Base-by-base conservation (phyloP, 768 basidiomycete genomes). In the Auricularia cornea region DNA sequence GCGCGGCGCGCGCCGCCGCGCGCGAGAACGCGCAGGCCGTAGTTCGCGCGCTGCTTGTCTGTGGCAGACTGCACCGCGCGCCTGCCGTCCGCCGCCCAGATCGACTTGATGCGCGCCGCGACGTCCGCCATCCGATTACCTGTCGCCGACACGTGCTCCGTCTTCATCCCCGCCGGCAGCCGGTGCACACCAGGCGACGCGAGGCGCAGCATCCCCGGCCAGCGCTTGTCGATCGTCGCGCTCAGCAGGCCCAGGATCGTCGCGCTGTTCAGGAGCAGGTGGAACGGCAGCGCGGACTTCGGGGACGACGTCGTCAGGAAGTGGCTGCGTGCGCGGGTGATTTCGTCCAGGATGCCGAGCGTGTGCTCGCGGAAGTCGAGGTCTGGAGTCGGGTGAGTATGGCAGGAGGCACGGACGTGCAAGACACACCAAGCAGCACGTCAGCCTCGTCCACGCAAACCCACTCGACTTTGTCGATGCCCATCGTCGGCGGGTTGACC, bases 361-460 rank as follows among this genome's bases (percentile, higher is more conserved):
- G 93, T 95, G 33, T 87, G 82, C 61, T 86, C 83, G 64, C 85
- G 80, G 72, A 96, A 96, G 72, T 95, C 92, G 1, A 85, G 80
- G 70, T 94, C 93, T 94, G 67, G 4, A 32, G 11, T 16, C 35
- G 16, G 54, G 29, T 41, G 32, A 44, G 44, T 41, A 38, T 33
- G 18, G 26, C 32, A 59, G 14, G 57, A 60, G 5, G 23, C 52
- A 11, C 14, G n/a, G 35, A 68, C n/a, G 38, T 23, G 40, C 51
- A 38, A 30, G 29, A 14, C 82, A 59, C 66, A 91, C 94, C 92
- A 61, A 96, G 88, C 14, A 95, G 77, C 59, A 97, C 84, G 71
- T 96, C 94, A 0, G 94, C 94, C 70, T 97, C 94, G 65, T 97
- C 94, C 1, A 96, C 77, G 3, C 95, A 79, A 5, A 96, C 87